Base-by-base conservation (phyloP, 2,329 filamentous ascomycete genomes). In the Sclerotinia glacialis region DNA sequence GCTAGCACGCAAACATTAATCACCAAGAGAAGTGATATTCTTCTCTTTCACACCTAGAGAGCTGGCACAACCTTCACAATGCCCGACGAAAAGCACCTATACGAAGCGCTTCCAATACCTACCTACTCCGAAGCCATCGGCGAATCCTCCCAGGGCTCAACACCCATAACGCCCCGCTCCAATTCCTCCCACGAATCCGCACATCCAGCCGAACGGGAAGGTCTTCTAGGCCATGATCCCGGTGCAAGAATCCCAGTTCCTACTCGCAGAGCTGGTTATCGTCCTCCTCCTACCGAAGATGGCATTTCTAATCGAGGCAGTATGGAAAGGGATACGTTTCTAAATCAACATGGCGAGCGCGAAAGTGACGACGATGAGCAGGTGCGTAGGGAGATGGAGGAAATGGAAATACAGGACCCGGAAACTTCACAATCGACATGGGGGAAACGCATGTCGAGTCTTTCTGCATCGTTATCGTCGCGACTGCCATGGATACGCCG, bases 341-440 rank as follows among this genome's bases (percentile, higher is more conserved):
- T 88, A 84, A 72, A 80, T 82, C 70, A 83, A 80, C 58, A 86
- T 84, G 65, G 81, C 81, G 77, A 63, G 80, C 80, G 66, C 34
- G 42, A 47, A 42, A 67, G 56, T 59, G 76, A 78, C 42, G 84
- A 90, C 71, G 81, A 82, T 60, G 86, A 85, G 42, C 86, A 88
- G 69, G 83, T 95, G 73, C 87, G 91, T 69, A 85, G 89, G 71
- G 91, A 95, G 78, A 89, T 98, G 80, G 87, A 96, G 75, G 90
- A 97, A 83, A 88, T 96, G 84, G 92, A 96, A 72, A 86, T 96
- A 52, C 85, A 92, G 73, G 92, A 96, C 72, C 86, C 87, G 37
- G 72, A 83, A 78, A 77, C 72, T 84, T 46, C 65, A 55, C 72
- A 74, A 61, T 73, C 72, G 5, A 54, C 71, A 8, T 77, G 76